phyloP scores from a whole-genome alignment of 2,329 filamentous ascomycete species.

The Penicillium oxalicum region DNA sequence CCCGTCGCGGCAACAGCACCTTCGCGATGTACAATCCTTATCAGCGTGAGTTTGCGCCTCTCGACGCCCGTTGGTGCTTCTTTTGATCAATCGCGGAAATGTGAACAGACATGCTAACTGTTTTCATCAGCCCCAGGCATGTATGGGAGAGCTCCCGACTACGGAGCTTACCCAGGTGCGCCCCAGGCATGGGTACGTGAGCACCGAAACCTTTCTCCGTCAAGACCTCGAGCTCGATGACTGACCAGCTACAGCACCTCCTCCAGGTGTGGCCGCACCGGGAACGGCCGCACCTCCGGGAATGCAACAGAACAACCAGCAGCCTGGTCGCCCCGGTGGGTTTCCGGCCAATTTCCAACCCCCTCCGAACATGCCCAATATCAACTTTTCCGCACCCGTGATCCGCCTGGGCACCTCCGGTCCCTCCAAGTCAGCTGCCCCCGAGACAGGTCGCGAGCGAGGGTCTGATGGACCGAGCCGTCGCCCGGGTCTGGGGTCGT shows the following conservation, averaged over 20 bases:
- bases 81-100: not conserved
- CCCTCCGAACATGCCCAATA: constrained; percentile 87
- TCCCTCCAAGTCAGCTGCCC: constrained; percentile 53
- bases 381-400: constrained; percentile 96
- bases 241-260: constrained; percentile 52
- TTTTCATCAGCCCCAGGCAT: constrained; percentile 38
- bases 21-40: constrained; percentile 42
- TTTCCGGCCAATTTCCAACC: constrained; percentile 81
- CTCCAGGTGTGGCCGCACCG: constrained; percentile 72
- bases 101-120: constrained; percentile 11
- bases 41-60: constrained; percentile 30
- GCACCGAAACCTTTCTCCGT: not conserved
- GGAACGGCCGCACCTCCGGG: constrained; percentile 74
- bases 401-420: constrained; percentile 81
- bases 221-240: not conserved
- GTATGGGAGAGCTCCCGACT: constrained; percentile 65
- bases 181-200: constrained; percentile 75
- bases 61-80: not conserved
- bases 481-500: constrained; percentile 55
- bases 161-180: constrained; percentile 65
- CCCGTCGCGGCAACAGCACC: constrained; percentile 4
- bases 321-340: constrained; percentile 72
- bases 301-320: constrained; percentile 67
- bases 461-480: constrained; percentile 41
- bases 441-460: constrained; percentile 42